phyloP scores from a whole-genome alignment of 2,329 filamentous ascomycete genomes.

The Teratosphaeria zuluensis region DNA sequence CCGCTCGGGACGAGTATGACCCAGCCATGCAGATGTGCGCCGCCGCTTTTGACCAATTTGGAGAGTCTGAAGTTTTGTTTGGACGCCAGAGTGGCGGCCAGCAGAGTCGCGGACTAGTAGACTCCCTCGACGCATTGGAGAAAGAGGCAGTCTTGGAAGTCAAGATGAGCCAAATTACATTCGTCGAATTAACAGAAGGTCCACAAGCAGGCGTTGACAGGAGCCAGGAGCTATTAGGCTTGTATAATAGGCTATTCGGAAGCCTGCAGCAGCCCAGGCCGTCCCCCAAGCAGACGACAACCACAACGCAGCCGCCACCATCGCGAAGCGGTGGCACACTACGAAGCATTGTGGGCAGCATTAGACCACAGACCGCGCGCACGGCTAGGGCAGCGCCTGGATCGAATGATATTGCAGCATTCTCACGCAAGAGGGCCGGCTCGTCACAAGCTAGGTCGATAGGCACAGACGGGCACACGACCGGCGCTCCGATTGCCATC shows the following conservation, averaged over 20 bases:
- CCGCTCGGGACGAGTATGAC: conserved; percentile 73
- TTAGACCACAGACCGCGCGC: conserved; percentile 49
- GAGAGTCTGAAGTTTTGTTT: conserved; percentile 60
- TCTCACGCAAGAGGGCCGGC: conserved; percentile 4
- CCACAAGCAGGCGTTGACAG: conserved; percentile 79
- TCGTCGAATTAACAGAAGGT: conserved; percentile 76
- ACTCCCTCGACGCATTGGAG: conserved; percentile 73
- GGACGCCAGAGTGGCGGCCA: conserved; percentile 36
- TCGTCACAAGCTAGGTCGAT: not conserved
- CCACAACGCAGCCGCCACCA: conserved; percentile 12
- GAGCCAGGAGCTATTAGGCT: conserved; percentile 69
- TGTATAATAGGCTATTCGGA: conserved; percentile 76
- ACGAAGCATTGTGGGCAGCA: conserved; percentile 56
- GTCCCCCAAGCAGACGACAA: conserved; percentile 38
- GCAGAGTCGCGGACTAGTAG: conserved; percentile 47
- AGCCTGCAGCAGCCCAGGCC: conserved; percentile 33
- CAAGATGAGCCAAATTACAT: conserved; percentile 84
- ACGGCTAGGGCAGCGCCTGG: conserved; percentile 36
- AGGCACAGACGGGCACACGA: conserved; percentile 4
- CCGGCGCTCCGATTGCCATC: conserved; percentile 53
- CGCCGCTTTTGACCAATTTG: conserved; percentile 83
- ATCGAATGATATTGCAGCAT: not conserved
- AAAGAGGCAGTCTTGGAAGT: conserved; percentile 84
- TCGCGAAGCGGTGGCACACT: conserved; percentile 27
- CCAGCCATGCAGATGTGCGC: conserved; percentile 77